Evolutionary conservation across 2,329 filamentous ascomycete genomes (phyloP), one percentile per base, ranked within the genome.

Genomic region (Fusarium brevicatenulatum): DNA sequence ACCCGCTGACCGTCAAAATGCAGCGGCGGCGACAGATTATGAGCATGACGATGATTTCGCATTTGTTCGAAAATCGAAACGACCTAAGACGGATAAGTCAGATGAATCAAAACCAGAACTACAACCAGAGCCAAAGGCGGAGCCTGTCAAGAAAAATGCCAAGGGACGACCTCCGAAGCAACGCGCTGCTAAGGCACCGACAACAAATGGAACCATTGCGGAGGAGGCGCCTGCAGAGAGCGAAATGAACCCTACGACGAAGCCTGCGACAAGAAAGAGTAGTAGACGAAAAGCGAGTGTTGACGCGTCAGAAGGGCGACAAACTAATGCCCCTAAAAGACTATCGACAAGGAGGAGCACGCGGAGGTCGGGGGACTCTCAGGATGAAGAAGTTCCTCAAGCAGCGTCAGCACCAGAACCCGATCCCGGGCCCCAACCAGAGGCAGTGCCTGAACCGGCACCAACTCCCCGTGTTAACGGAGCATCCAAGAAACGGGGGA

Each of bases 11-110:
- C 28, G 40, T 36, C 25, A 25, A 53, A 36, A 47, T 49, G 52
- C 36, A 53, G 39, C 70, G 84, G 84, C 83, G 71, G 78, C 78
- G 69, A 76, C 78, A 49, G 81, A 83, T 57, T 91, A 93, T 76
- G 92, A 95, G 81, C 89, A 92, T 77, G 91, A 93, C 83, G 93
- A 92, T 76, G 93, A 93, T 71, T 95, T 95, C 76, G 86, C 90
- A 65, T 95, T 95, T 80, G 90, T 91, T 71, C 89, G 92, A 74
- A 90, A 87, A 70, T 85, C 91, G 16, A 93, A 93, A 78, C 84
- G 89, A 77, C 86, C 86, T 68, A 94, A 92, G 82, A 87, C 88
- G 47, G 86, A 86, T 65, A 83, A 87, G 63, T 80, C 83, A 36
- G 70, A 75, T 21, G 82, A 83, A 47, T 81, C 78, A 52, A 80